Base-by-base conservation (phyloP, 2,329 filamentous ascomycete species). In the Talaromyces amestolkiae region DNA sequence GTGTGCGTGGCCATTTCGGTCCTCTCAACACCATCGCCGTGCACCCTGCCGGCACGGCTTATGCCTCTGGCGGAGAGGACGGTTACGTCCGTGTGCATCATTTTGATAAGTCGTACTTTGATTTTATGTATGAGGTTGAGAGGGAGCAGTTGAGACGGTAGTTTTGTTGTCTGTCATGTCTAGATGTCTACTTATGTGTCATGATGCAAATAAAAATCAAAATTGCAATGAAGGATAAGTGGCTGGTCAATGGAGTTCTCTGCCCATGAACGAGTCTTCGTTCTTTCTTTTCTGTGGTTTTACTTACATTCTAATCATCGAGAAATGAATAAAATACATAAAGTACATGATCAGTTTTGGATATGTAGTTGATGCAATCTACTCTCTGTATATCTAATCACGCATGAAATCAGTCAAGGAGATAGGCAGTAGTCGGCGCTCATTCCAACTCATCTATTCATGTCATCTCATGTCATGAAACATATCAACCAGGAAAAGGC, bases 111-210 rank as follows among this genome's bases (percentile, higher is more conserved):
- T 87, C 90, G 68, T 99, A 97, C 86, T 98, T 95, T 79, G 95
- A 99, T 81, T 99, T 99, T 83, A 87, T 91, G 85, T 99, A 97
- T 80, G 95, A 99, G 85, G 95, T 98, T 68, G 95, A 99, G 88
- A 86, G 93, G 80, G 93, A 97, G 84, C 79, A 82, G 75, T 69
- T 82, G 74, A 77, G 81, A 73, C 79, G 77, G 72, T 81, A 72
- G 58, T 43, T 65, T 53, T 54, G 17, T 35, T 54, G 17, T 60
- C 37, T 35, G 37, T 53, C 11, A 19, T 43, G 41, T 65, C 37
- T 58, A 45, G 19, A 49, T 49, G 43, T 59, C 41, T 39, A n/a
- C 37, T 63, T 58, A 63, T 63, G 61, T 58, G 61, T 63, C 39
- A 63, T 56, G 61, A 63, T 63, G 61, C 53, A 54, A 56, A 43